Conservation (phyloP, 768 basidiomycete genomes). For the Solioccasus polychromus region DNA sequence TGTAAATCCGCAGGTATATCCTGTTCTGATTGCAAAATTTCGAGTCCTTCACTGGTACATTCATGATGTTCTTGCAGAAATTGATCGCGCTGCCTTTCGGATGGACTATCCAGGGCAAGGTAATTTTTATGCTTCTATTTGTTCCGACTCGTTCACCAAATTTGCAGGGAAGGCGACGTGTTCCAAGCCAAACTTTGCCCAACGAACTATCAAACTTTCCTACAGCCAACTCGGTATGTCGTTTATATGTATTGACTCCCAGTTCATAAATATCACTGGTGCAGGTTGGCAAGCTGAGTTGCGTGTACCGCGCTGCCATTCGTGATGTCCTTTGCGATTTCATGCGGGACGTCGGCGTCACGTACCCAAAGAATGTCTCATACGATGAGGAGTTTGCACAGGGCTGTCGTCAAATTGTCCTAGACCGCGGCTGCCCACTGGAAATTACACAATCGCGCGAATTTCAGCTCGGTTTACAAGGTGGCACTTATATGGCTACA, state of each 20-base stretch:
- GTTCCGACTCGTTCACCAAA: no score
- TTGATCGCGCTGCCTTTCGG: no score
- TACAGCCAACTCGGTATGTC: neutral
- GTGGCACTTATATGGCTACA: neutral
- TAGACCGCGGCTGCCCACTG: slow-evolving; percentile 2
- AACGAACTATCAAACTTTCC: neutral
- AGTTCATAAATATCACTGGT: neutral
- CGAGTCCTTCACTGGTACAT: no score
- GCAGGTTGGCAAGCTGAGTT: neutral
- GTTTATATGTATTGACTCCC: neutral
- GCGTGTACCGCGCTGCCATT: neutral
- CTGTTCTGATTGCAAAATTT: no score
- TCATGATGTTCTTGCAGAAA: no score
- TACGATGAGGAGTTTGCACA: slow-evolving; percentile 6
- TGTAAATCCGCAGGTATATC: no score
- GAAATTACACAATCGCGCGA: slow-evolving; percentile 2
- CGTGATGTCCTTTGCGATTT: slow-evolving; percentile 1
- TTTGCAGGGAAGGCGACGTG: no score
- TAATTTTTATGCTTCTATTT: no score
- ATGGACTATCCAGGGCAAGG: no score
- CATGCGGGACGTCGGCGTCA: neutral
- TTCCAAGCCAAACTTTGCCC: no score
- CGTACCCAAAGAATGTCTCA: slow-evolving; percentile 2
- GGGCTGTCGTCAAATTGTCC: neutral
- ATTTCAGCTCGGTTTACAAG: slow-evolving; percentile 3